These are phyloP conservation scores for Zymoseptoria crescenta DNA, from an alignment of 2,329 filamentous ascomycete genomes.

Conservation along the genomic window DNA sequence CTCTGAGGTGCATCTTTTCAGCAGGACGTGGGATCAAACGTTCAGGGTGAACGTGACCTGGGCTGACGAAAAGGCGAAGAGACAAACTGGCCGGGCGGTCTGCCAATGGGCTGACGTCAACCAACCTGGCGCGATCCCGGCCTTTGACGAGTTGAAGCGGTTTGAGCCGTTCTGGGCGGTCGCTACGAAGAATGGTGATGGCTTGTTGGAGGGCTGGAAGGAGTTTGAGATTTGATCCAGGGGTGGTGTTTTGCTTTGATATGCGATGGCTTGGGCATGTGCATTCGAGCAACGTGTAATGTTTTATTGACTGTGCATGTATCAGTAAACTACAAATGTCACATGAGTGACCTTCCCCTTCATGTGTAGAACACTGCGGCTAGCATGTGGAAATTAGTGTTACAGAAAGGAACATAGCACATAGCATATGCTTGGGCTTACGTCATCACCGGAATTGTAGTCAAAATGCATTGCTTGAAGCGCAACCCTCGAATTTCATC, in stretches of 20 bases:
- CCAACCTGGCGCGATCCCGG: slow-evolving; percentile 61
- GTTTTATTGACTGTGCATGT: neutral
- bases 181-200: slow-evolving; percentile 66
- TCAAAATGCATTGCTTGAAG: neutral
- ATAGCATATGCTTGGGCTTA: neutral
- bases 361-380: neutral
- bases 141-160: slow-evolving; percentile 68
- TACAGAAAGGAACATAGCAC: neutral
- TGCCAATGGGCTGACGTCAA: slow-evolving; percentile 91
- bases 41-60: slow-evolving; percentile 72
- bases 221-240: slow-evolving; percentile 41
- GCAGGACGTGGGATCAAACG: slow-evolving; percentile 64
- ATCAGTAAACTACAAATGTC: neutral
- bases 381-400: neutral
- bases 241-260: neutral
- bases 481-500: neutral
- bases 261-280: neutral
- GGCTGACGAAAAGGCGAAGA: slow-evolving; percentile 35
- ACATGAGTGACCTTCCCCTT: neutral
- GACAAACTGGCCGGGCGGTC: slow-evolving; percentile 57
- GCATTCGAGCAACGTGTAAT: neutral
- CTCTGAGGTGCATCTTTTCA: slow-evolving; percentile 69
- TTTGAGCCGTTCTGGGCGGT: slow-evolving; percentile 76
- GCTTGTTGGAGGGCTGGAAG: slow-evolving; percentile 73
- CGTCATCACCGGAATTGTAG: neutral